These are phyloP conservation scores for Petasospora fabianii DNA, from an alignment of 1,139 yeast species.

Conservation along the genomic window DNA sequence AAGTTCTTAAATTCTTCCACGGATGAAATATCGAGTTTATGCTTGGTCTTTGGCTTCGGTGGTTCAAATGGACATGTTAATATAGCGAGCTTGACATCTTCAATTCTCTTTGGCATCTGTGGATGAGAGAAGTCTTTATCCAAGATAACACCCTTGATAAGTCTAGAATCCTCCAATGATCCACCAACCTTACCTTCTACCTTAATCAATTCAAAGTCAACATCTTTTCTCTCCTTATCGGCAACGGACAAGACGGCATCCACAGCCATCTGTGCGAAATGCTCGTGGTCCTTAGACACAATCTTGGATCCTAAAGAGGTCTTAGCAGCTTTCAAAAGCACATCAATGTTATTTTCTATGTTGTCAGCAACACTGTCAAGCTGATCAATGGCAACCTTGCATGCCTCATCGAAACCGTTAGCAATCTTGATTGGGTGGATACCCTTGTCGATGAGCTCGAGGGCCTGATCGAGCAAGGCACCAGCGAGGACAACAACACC, in stretches of 20 bases:
- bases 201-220: constrained; percentile 92
- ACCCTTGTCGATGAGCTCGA: constrained; percentile 92
- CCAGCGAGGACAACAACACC: constrained; percentile 98
- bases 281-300: constrained; percentile 90
- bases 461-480: constrained; percentile 90
- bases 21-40: constrained; percentile 85
- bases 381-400: constrained; percentile 79
- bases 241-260: constrained; percentile 94
- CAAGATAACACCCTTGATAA: constrained; percentile 86
- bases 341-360: constrained; percentile 42
- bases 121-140: constrained; percentile 98
- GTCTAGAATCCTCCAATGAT: constrained; percentile 74
- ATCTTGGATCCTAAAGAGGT: constrained; percentile 95
- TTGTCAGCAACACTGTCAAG: constrained; percentile 66
- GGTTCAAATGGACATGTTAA: constrained; percentile 99
- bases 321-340: constrained; percentile 82
- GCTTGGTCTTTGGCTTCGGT: constrained; percentile 98
- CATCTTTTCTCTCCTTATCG: constrained; percentile 87
- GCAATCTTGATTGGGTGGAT: constrained; percentile 97
- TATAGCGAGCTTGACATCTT: constrained; percentile 86
- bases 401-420: constrained; percentile 96
- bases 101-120: constrained; percentile 85
- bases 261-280: constrained; percentile 95
- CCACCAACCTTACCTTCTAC: constrained; percentile 97
- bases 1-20: constrained; percentile 90